Conservation (phyloP, 495 filamentous ascomycete species). For the Podospora appendiculata region DNA sequence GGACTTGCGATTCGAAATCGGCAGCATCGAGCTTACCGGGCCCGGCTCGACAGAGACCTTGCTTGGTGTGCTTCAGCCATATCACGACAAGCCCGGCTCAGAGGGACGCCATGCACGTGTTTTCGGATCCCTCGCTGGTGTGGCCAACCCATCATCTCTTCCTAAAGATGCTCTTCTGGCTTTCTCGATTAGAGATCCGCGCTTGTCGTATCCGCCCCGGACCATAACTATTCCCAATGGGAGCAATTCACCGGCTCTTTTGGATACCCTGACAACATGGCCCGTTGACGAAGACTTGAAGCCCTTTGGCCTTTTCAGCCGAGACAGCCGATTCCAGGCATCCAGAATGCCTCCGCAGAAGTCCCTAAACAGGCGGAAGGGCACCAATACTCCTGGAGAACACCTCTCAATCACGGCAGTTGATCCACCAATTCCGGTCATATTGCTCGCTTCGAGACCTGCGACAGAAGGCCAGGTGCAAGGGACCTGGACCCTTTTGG, state of each 20-base stretch:
- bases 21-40: constrained; percentile 83
- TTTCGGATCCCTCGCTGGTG: constrained; percentile 57
- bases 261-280: constrained; percentile 59
- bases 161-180: constrained; percentile 64
- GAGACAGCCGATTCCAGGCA: constrained; percentile 48
- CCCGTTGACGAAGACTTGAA: constrained; percentile 52
- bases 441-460: constrained; percentile 56
- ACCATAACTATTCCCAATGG: constrained; percentile 34
- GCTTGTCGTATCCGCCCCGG: constrained; percentile 64
- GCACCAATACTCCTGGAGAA: constrained; percentile 54
- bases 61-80: constrained; percentile 61
- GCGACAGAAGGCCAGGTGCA: constrained; percentile 39
- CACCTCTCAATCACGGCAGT: constrained; percentile 48
- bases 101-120: constrained; percentile 41
- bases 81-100: constrained; percentile 8
- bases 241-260: constrained; percentile 40
- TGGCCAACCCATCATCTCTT: constrained; percentile 71
- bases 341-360: constrained; percentile 72
- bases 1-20: constrained; percentile 88
- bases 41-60: constrained; percentile 79
- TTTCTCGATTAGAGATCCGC: constrained; percentile 72
- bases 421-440: constrained; percentile 79
- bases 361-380: constrained; percentile 78
- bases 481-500: constrained; percentile 74
- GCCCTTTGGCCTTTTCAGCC: constrained; percentile 59